Conservation (phyloP, 2,329 filamentous ascomycete species). For the Bipolaris oryzae region DNA sequence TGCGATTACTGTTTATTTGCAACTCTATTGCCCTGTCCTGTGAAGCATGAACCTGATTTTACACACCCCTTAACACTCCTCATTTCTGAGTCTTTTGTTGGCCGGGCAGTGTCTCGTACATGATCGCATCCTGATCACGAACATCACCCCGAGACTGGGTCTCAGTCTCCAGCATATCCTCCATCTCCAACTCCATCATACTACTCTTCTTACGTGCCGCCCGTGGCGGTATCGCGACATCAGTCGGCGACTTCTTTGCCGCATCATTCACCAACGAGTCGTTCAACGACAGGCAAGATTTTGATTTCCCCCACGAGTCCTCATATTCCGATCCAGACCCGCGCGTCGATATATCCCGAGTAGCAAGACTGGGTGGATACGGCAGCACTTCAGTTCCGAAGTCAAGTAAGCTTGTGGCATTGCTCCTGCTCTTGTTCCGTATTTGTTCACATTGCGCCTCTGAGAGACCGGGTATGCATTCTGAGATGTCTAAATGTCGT, state of each 20-base stretch:
- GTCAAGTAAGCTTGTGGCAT: conserved; percentile 33
- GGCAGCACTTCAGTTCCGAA: conserved; percentile 23
- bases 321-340: too few relatives aligned
- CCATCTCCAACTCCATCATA: conserved; percentile 31
- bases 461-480: conserved; percentile 37
- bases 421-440: conserved; percentile 39
- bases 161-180: conserved; percentile 32
- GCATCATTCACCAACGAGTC: too few relatives aligned
- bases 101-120: conserved; percentile 19
- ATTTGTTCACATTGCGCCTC: conserved; percentile 36
- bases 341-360: too few relatives aligned
- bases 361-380: conserved; percentile 4
- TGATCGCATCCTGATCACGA: conserved; percentile 13
- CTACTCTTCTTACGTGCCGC: conserved; percentile 25
- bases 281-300: too few relatives aligned
- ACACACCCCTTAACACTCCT: neutral
- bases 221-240: conserved; percentile 19
- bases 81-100: neutral
- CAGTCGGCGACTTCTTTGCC: too few relatives aligned
- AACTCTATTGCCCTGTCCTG: too few relatives aligned
- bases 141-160: conserved; percentile 21
- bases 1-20: too few relatives aligned
- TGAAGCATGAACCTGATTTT: conserved; percentile 27
- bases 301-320: too few relatives aligned
- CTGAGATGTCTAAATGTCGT: conserved; percentile 36